These are phyloP conservation scores for Dryadomyces quercus-mongolicae DNA, from an alignment of 2,329 filamentous ascomycete species.

Conservation along the genomic window DNA sequence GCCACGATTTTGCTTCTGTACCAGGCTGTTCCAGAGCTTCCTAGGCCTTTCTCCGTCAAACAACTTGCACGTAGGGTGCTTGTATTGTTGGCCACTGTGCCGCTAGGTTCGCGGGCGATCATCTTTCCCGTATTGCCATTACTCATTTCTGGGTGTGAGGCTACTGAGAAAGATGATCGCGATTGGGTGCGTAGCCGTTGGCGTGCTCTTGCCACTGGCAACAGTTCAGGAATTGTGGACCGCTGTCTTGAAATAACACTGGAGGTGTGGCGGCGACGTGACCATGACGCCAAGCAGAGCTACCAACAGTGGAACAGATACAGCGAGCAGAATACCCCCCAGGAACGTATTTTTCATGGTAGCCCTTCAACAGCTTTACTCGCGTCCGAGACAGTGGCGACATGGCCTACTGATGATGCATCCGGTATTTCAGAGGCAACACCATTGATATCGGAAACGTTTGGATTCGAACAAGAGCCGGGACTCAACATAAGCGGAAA, in stretches of 20 bases:
- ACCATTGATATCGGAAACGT: no score
- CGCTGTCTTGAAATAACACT: slow-evolving; percentile 5
- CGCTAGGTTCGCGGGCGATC: slow-evolving; percentile 1
- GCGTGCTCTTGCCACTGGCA: background rate
- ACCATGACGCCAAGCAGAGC: background rate
- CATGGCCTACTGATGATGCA: no score
- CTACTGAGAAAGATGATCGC: background rate
- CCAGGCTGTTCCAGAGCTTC: slow-evolving; percentile 5
- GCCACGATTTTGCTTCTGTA: background rate
- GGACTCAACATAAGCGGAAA: background rate
- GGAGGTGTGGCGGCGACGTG: slow-evolving; percentile 4
- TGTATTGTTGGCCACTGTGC: slow-evolving; percentile 3
- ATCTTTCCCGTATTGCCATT: slow-evolving; percentile 5
- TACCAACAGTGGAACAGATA: background rate
- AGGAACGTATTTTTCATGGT: background rate
- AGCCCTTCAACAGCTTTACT: background rate
- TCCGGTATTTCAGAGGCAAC: no score
- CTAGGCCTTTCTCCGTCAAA: background rate
- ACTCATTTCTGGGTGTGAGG: slow-evolving; percentile 4
- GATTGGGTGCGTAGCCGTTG: slow-evolving; percentile 4
- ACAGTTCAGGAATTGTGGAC: slow-evolving; percentile 6
- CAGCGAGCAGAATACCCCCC: no score
- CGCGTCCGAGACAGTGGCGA: no score
- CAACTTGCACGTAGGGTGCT: background rate
- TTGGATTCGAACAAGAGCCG: no score